Evolutionary conservation across 768 basidiomycete species (phyloP), one percentile per base, ranked within the genome.

Genomic region (Termitomyces sp.): DNA sequence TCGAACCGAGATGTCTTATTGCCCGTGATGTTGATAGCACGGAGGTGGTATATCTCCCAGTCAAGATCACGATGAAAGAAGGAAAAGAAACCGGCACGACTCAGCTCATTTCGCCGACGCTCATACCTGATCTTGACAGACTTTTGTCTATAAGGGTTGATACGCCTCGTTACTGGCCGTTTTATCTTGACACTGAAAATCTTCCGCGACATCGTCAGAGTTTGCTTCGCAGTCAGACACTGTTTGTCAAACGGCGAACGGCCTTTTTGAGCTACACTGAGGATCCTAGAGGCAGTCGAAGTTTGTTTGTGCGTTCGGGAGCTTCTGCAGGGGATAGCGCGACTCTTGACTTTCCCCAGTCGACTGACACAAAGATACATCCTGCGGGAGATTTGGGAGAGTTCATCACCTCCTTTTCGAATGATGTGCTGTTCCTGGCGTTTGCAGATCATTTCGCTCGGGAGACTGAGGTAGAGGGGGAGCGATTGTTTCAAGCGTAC

Each of bases 141-240:
- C 77, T 98, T 14, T 73, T 85, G 46, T 88, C 90, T 4, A 88
- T 99, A 63, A 79, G 88, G 46, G 87, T 95, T 24, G 94, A 98
- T 65, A 97, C 92, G 0, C 94, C 94, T 16, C 85, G 97, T 5
- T 98, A 99, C 70, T 97, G 93, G 92, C 89, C 94, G 0, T 90
- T 95, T 72, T 85, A 87, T 58, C 81, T 98, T 34, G 90, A 95
- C 64, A 82, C 90, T 20, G 79, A 84, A 41, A 74, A 83, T 42
- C 79, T 86, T 53, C 79, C 84, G 4, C 79, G 78, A 14, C 89
- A 96, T 68, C 83, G 83, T 49, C 80, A 82, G 46, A 78, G 80
- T 6, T 79, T 98, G 24, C 71, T 96, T 41, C 79, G 77, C 34
- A 88, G 80, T 57, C 89, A 94, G 63, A 96, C 92, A 0, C 76